Conservation (phyloP, 2,329 filamentous ascomycete species). For the Penicillium sp. region DNA sequence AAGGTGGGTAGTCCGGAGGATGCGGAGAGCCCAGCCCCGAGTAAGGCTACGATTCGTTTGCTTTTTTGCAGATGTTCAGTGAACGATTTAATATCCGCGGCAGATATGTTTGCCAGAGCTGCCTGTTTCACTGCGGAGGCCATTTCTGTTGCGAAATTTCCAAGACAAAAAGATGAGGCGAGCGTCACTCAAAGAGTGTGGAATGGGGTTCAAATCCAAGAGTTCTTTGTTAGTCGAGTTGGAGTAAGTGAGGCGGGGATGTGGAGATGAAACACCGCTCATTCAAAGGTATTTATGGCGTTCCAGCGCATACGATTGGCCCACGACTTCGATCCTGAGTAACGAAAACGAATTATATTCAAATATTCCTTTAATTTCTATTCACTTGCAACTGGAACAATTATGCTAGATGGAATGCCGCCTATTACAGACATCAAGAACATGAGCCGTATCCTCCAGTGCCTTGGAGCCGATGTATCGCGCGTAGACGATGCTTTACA, state of each 20-base stretch:
- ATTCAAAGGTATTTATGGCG: not conserved
- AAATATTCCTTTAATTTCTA: no score
- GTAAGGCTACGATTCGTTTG: conserved; percentile 58
- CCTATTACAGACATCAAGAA: no score
- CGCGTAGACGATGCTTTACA: no score
- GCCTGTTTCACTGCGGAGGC: conserved; percentile 38
- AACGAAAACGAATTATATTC: not conserved
- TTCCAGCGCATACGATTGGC: not conserved
- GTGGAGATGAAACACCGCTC: not conserved
- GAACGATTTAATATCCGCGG: conserved; percentile 55
- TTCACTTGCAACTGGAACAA: no score
- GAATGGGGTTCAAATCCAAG: not conserved
- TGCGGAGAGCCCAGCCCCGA: conserved; percentile 63
- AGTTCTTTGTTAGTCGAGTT: not conserved
- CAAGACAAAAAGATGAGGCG: not conserved
- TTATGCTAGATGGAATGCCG: no score
- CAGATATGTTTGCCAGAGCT: conserved; percentile 31
- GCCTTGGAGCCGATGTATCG: no score
- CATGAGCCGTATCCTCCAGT: no score
- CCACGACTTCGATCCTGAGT: not conserved
- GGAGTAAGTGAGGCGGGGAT: conserved; percentile 4
- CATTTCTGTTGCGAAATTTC: conserved; percentile 34
- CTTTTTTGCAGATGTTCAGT: conserved; percentile 53
- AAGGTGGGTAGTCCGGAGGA: conserved; percentile 73
- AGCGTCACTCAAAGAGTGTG: not conserved